Conservation (phyloP, 805 yeast genomes). For the Yarrowia porcina region DNA sequence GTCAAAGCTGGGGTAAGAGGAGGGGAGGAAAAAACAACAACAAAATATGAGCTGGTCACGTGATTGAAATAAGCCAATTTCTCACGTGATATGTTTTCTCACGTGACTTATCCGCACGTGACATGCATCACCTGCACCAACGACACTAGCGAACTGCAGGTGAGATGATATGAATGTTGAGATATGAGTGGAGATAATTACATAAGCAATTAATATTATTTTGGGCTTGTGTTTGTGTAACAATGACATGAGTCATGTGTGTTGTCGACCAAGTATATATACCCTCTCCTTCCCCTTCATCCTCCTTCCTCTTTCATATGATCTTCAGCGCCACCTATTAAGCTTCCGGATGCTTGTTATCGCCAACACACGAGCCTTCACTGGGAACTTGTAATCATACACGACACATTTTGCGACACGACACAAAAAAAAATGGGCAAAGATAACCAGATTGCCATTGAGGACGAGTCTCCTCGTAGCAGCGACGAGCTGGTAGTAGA, state of each 20-base stretch:
- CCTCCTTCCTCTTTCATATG: no score
- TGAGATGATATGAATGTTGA: not conserved
- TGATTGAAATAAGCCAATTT: not conserved
- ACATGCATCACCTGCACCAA: not conserved
- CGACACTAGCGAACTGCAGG: conserved; percentile 13
- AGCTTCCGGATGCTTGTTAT: not conserved
- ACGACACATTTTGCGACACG: not conserved
- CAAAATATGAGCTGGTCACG: not conserved
- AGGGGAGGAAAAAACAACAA: no score
- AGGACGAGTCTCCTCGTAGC: conserved; percentile 15
- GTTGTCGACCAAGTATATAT: not conserved
- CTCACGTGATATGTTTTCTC: not conserved
- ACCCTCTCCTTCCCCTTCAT: not conserved
- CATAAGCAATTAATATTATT: no score
- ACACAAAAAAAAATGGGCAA: not conserved
- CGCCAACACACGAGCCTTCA: not conserved
- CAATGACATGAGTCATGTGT: not conserved
- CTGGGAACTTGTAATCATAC: not conserved
- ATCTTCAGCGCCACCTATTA: not conserved
- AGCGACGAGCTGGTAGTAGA: conserved; percentile 16
- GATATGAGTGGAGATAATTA: no score
- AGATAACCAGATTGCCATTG: conserved; percentile 2
- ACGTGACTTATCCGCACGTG: not conserved
- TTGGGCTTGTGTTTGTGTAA: not conserved
- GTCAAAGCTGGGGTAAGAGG: no score